Evolutionary conservation across 805 yeast genomes (phyloP), one percentile per base, ranked within the genome.

Genomic region (Geotrichum ghanense): DNA sequence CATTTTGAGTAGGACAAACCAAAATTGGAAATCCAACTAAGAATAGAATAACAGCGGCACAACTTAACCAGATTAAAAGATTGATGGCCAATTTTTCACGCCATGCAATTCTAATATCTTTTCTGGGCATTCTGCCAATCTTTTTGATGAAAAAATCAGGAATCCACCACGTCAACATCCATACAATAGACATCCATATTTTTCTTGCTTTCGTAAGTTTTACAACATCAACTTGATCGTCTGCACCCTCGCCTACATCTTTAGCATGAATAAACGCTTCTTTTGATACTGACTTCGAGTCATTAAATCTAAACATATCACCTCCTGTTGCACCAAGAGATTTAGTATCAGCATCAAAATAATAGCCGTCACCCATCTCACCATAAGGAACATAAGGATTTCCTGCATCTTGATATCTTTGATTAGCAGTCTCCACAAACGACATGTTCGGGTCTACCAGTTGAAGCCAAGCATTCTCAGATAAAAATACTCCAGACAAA

Each of bases 51-150:
- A 59, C 52, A 6, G 54, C 55, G 2, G 51, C 58, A 46, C 72
- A 68, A 37, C 64, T 48, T 9, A 65, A 53, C 71, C 71, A 68
- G 27, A 68, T 68, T 48, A 67, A 57, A 51, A 68, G 14, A 44
- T 68, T 68, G 53, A 68, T 68, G 6, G 72, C 68, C 20, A 68
- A 50, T 53, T 68, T 67, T 45, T 67, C 72, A 19, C 71, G 54
- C 72, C 72, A 68, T 1, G 72, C 72, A 7, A 62, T 49, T 16
- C 70, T 64, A 5, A 67, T 57, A 47, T 66, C 66, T 37, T 58
- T 58, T 37, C 67, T 52, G 2, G 58, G 54, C 53, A 66, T 60
- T 12, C 56, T 42, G 2, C 67, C 66, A 20, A 63, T n/a, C 12
- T 42, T 39, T 47, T 49, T 49, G 48, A 67, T 59, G 39, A 61